Conservation (phyloP, 2,329 filamentous ascomycete species). For the Aureobasidium sp. region DNA sequence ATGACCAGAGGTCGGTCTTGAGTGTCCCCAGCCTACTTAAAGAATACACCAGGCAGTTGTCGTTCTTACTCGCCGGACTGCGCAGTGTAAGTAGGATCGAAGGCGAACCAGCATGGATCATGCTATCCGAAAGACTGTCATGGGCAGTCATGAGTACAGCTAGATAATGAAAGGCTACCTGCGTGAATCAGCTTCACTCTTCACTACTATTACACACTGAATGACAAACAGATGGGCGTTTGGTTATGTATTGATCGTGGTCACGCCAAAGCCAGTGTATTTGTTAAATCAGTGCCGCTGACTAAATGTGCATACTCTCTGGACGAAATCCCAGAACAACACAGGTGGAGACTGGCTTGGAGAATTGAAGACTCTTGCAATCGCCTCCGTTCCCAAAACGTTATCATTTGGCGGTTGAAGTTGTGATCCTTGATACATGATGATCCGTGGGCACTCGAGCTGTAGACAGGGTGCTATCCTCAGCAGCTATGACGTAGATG, state of each 20-base stretch:
- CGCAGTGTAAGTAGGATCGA: constrained; percentile 69
- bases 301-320: too few relatives aligned
- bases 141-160: constrained; percentile 25
- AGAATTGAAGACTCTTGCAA: too few relatives aligned
- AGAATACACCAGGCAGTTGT: constrained; percentile 59
- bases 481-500: not conserved
- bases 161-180: not conserved
- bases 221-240: not conserved
- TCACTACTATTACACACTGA: not conserved
- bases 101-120: constrained; percentile 68
- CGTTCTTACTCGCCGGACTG: constrained; percentile 67
- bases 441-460: too few relatives aligned
- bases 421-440: too few relatives aligned
- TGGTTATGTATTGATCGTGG: too few relatives aligned
- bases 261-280: too few relatives aligned
- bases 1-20: constrained; percentile 21
- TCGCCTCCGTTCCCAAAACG: too few relatives aligned
- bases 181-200: not conserved
- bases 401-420: too few relatives aligned
- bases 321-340: too few relatives aligned
- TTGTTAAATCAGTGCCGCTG: too few relatives aligned
- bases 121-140: constrained; percentile 73
- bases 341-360: too few relatives aligned
- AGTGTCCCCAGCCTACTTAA: constrained; percentile 14
- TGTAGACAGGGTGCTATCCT: not conserved